These are phyloP conservation scores for Hsuehochloa calcarea DNA, from an alignment of 176 grass and related monocot genomes.

Conservation along the genomic window DNA sequence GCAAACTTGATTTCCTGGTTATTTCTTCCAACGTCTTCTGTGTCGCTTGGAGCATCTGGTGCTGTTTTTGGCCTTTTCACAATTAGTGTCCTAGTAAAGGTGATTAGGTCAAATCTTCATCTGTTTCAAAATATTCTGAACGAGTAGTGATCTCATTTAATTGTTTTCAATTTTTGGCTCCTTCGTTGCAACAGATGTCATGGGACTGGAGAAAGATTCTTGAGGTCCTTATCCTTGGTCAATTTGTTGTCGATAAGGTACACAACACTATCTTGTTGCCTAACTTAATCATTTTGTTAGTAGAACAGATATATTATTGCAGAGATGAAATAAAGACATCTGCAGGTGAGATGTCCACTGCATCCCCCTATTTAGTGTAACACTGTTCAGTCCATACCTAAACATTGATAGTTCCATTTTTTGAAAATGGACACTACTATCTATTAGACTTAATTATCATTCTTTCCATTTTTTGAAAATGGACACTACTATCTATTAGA, in stretches of 20 bases:
- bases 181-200: slow-evolving; percentile 70
- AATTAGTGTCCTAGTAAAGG: slow-evolving; percentile 98
- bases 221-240: slow-evolving; percentile 91
- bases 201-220: slow-evolving; percentile 99
- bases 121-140: slow-evolving; percentile 4
- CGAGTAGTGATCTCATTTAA: background rate
- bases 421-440: background rate
- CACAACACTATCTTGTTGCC: background rate
- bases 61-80: slow-evolving; percentile 98
- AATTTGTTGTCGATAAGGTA: slow-evolving; percentile 98
- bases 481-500: background rate
- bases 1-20: slow-evolving; percentile 93
- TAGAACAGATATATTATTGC: background rate
- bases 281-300: background rate
- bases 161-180: background rate
- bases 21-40: slow-evolving; percentile 66
- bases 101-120: slow-evolving; percentile 31
- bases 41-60: slow-evolving; percentile 92
- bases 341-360: background rate
- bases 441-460: background rate
- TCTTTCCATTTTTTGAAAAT: background rate
- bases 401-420: background rate
- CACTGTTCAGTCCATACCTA: background rate
- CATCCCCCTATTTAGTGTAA: background rate
- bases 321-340: background rate